Conservation (phyloP, 2,329 filamentous ascomycete genomes). For the Alternaria burnsii region DNA sequence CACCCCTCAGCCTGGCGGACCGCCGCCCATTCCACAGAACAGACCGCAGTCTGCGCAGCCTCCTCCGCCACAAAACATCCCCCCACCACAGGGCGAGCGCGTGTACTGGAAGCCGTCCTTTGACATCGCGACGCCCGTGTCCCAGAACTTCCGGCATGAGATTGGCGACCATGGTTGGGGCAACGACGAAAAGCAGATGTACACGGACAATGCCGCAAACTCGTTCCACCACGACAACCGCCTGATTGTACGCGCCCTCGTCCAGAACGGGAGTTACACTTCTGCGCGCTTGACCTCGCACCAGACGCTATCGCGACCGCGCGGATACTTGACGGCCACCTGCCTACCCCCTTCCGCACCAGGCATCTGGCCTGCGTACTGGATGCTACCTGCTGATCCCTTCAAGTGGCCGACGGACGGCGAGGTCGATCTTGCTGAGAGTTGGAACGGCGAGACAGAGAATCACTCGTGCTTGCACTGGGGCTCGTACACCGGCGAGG, state of each 20-base stretch:
- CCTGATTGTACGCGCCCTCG: conserved; percentile 63
- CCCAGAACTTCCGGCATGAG: conserved; percentile 63
- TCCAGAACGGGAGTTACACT: conserved; percentile 57
- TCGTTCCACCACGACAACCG: conserved; percentile 63
- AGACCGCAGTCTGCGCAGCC: conserved; percentile 38
- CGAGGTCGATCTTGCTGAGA: conserved; percentile 68
- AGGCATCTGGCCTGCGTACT: conserved; percentile 70
- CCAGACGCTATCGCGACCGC: conserved; percentile 60
- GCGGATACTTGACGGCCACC: conserved; percentile 63
- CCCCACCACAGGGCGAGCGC: conserved; percentile 33
- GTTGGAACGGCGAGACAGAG: conserved; percentile 66
- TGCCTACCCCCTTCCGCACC: conserved; percentile 62
- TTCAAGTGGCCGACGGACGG: conserved; percentile 68
- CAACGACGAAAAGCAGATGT: conserved; percentile 68
- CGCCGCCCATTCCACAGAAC: conserved; percentile 38
- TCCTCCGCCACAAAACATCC: conserved; percentile 41
- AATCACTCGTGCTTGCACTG: conserved; percentile 69
- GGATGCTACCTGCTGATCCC: conserved; percentile 66
- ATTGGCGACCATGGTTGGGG: conserved; percentile 68
- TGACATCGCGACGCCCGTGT: conserved; percentile 57
- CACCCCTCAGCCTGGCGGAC: conserved; percentile 30
- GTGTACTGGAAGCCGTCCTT: conserved; percentile 65
- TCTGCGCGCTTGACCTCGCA: conserved; percentile 65
- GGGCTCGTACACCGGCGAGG: conserved; percentile 64
- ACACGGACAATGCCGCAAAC: conserved; percentile 60